Base-by-base conservation (phyloP, 352 stramenopile species). In the Globisporangium spinosum region DNA sequence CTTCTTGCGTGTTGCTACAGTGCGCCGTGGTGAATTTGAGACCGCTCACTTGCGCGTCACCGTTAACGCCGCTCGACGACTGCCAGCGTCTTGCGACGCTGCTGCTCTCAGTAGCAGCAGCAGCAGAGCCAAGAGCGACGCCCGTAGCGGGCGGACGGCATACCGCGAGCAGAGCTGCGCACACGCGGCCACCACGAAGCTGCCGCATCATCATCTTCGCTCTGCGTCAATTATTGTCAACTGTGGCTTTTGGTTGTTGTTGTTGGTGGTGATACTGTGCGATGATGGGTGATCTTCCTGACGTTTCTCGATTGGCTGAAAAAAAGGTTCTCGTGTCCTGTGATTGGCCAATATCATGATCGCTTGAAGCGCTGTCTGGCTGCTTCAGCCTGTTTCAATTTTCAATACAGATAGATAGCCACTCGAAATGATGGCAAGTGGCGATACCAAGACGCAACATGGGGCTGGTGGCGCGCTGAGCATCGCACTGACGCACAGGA, bases 161-260 rank as follows among this genome's bases (percentile, higher is more conserved):
- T 35, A 9, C 38, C 29, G 58, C 58, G 35, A 12, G 27, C 15
- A 45, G 17, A 61, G 27, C 55, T 15, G 29, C 55, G 35, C 40
- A 45, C 40, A 53, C 40, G 43, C 27, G 58, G 25, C 38, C 23
- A 12, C 23, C 58, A 5, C 58, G 9, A 45, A 54, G 27, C 35
- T 53, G 55, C 27, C 29, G 55, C 55, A 45, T 61, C 55, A 60
- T 60, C 53, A 58, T 58, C 25, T 20, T 34, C 54, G 13, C 3
- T n/a, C 17, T 61, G 29, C 17, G 55, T 43, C 55, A 43, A 60
- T 60, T 35, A 34, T 25, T 51, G 43, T 51, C 43, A 51, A 51
- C 43, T 51, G 43, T 51, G 43, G 43, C 13, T 20, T 49, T 15
- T n/a, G 38, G 12, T n/a, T 49, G 40, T 20, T 45, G 12, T 15